Evolutionary conservation across 148 eudicot species (phyloP), one percentile per base, ranked within the genome.

Genomic region (Mesembryanthemum crystallinum): DNA sequence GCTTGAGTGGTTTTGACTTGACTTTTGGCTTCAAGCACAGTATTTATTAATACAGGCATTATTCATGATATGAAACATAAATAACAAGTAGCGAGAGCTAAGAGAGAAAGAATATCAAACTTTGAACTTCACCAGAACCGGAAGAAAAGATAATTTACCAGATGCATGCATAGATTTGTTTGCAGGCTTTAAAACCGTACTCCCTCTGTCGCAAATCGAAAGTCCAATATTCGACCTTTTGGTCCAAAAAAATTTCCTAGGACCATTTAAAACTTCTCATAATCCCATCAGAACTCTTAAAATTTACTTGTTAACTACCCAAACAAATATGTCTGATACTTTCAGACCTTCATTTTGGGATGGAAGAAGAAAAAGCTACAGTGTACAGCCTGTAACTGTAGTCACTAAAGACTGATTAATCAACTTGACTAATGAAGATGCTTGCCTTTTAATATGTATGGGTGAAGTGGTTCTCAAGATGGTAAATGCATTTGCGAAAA

Each of bases 1-100:
- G 32, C 20, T 27, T 66, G 64, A 17, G 47, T 25, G 10, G 17
- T n/a, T 58, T 78, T 75, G 75, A 74, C 64, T 61, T 30, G 33
- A 58, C n/a, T 27, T 45, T 66, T 55, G 43, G 27, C 27, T 57
- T 57, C 27, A 57, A 57, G 11, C n/a, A 35, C 3, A 57, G 28
- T 63, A 42, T 1, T 32, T 15, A 61, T 9, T 30, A 52, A 0
- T 52, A 17, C n/a, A n/a, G n/a, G 57, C 57, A 52, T 52, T 10
- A 52, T 18, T 54, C 10, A 4, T 21, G n/a, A 21, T 23, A 7
- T n/a, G n/a, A n/a, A 7, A 23, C 6, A 8, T 21, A 2, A 10
- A 23, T 27, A 57, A 7, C 61, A 8, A 7, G 27, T 27, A 4
- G 6, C 11, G 18, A 57, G n/a, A 23, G 27, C 9, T 21, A 57